Conservation (phyloP, 208 protist genomes). For the Trypanosoma theileri region DNA sequence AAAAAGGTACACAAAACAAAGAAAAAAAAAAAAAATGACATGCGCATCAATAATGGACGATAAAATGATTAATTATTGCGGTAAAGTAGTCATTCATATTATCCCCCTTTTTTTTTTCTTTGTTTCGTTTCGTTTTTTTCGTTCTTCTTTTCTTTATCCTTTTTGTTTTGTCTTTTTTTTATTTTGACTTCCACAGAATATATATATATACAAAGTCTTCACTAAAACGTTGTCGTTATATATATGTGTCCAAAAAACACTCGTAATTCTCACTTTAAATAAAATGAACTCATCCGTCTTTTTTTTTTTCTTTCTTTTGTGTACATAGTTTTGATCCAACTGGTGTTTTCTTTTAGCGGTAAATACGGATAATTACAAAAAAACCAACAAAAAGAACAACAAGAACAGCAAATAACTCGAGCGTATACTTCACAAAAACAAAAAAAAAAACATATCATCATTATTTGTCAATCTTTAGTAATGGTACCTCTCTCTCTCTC, state of each 20-base stretch:
- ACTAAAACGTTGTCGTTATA: not conserved
- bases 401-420: too few relatives aligned
- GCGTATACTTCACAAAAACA: constrained; percentile 1
- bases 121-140: not conserved
- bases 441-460: too few relatives aligned
- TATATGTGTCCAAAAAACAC: too few relatives aligned
- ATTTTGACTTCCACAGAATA: not conserved
- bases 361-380: not conserved
- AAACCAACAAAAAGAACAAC: not conserved
- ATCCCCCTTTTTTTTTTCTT: not conserved
- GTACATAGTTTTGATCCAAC: too few relatives aligned
- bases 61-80: too few relatives aligned
- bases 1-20: too few relatives aligned
- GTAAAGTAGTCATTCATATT: not conserved
- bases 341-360: not conserved
- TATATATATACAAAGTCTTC: not conserved
- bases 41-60: too few relatives aligned
- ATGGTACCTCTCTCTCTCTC: too few relatives aligned
- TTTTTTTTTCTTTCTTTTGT: too few relatives aligned
- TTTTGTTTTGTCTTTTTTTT: not conserved
- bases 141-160: not conserved
- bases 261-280: not conserved
- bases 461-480: too few relatives aligned
- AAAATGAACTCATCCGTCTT: too few relatives aligned
- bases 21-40: too few relatives aligned